Percentiles rank a stretch among this genome's conserved stretches.
Conservation (phyloP, 225 moss, liverwort and hornwort genomes). For the Ulota crispa region DNA sequence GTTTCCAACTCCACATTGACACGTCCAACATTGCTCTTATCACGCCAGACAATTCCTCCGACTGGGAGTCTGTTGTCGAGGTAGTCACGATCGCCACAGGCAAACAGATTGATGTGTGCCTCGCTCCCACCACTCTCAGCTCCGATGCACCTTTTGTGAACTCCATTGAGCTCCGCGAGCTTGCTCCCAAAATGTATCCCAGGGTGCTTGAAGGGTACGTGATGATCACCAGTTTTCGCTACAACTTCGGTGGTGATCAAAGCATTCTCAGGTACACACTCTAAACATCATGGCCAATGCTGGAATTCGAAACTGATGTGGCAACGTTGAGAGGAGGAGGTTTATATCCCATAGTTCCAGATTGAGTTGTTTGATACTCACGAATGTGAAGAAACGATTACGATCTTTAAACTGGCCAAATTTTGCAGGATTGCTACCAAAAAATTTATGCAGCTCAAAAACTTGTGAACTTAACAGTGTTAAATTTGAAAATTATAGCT, state of each 20-base stretch:
- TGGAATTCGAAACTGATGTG: neutral
- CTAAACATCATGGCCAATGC: neutral
- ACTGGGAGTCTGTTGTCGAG: conserved; percentile 20
- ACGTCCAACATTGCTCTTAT: conserved; percentile 13
- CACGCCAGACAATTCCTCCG: neutral
- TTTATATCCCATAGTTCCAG: neutral
- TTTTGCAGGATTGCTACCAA: too few species aligned
- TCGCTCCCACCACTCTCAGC: conserved; percentile 17
- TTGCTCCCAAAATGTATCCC: conserved; percentile 27
- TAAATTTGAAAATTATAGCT: too few species aligned
- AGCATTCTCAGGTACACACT: conserved; percentile 14
- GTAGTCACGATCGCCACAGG: conserved; percentile 26
- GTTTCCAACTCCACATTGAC: conserved; percentile 42
- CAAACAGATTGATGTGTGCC: conserved; percentile 29
- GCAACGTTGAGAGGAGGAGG: neutral
- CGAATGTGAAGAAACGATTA: too few species aligned
- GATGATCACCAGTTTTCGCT: conserved; percentile 26
- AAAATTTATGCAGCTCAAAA: too few species aligned
- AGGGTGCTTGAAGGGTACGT: conserved; percentile 30
- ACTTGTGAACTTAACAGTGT: too few species aligned
- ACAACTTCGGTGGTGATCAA: conserved; percentile 27
- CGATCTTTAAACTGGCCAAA: too few species aligned
- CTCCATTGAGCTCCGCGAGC: conserved; percentile 31
- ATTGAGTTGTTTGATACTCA: neutral
- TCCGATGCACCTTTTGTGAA: conserved; percentile 41